These are phyloP conservation scores for Cadophora malorum DNA, from an alignment of 2,329 filamentous ascomycete genomes.

Conservation along the genomic window DNA sequence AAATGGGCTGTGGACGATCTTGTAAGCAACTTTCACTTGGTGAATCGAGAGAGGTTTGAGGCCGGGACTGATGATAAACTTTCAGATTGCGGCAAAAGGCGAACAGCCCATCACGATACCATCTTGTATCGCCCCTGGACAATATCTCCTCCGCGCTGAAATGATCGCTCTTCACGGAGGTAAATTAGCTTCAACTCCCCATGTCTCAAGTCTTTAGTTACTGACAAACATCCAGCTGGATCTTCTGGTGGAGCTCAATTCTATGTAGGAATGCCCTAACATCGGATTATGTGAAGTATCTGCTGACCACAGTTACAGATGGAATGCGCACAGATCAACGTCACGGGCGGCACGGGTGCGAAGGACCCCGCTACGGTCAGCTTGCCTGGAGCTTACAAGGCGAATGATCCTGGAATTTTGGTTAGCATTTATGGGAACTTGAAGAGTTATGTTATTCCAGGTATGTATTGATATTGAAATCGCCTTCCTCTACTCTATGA, in stretches of 20 bases:
- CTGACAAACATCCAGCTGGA: constrained; percentile 42
- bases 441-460: neutral
- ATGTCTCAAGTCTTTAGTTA: neutral
- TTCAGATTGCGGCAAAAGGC: constrained; percentile 47
- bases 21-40: neutral
- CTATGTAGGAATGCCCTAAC: constrained; percentile 44
- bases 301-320: constrained; percentile 42
- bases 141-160: constrained; percentile 66
- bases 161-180: constrained; percentile 65
- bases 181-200: neutral
- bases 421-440: constrained; percentile 51
- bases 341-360: constrained; percentile 47
- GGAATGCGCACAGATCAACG: constrained; percentile 56
- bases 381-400: constrained; percentile 42
- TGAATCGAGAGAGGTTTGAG: neutral
- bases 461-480: neutral
- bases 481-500: neutral
- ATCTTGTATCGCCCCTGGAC: constrained; percentile 57
- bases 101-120: constrained; percentile 60
- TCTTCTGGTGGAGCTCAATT: constrained; percentile 53
- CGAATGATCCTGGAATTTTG: constrained; percentile 54
- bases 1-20: constrained; percentile 5
- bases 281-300: neutral
- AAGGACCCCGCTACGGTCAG: constrained; percentile 35
- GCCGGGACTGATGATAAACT: neutral